These are phyloP conservation scores for Hypoxylon sp. DNA, from an alignment of 2,329 filamentous ascomycete species.

Conservation along the genomic window DNA sequence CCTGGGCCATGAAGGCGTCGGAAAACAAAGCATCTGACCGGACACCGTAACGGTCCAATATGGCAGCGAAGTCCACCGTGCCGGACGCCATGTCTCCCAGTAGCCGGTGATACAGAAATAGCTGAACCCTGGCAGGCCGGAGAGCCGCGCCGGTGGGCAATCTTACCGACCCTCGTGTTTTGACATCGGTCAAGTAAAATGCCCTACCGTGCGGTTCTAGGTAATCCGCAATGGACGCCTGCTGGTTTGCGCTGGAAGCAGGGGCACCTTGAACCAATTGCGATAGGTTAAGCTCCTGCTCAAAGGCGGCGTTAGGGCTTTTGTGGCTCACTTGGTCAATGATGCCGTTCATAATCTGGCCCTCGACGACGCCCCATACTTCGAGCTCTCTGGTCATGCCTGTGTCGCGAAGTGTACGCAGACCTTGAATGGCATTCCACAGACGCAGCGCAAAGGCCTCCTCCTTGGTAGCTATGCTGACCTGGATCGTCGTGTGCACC, in stretches of 20 bases:
- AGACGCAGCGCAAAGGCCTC: conserved; percentile 83
- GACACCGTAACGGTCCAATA: conserved; percentile 77
- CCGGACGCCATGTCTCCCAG: conserved; percentile 78
- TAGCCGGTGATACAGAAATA: conserved; percentile 89
- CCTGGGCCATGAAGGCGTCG: conserved; percentile 78
- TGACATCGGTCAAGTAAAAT: conserved; percentile 86
- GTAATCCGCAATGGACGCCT: conserved; percentile 53
- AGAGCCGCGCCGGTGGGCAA: conserved; percentile 71
- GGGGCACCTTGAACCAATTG: conserved; percentile 45
- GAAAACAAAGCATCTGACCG: conserved; percentile 73
- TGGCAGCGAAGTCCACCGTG: conserved; percentile 70
- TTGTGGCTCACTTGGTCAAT: conserved; percentile 85
- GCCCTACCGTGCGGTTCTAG: conserved; percentile 47
- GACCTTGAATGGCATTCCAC: conserved; percentile 90
- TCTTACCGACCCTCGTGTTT: conserved; percentile 74
- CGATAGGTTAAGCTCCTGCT: conserved; percentile 62
- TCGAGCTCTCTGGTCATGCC: conserved; percentile 80
- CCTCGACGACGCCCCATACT: conserved; percentile 85
- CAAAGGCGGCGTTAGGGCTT: conserved; percentile 76
- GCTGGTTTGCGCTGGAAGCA: conserved; percentile 36
- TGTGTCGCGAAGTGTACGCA: conserved; percentile 74
- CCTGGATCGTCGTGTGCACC: conserved; percentile 77
- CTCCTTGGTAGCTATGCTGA: conserved; percentile 77
- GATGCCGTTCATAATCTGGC: conserved; percentile 84
- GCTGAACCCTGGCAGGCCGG: conserved; percentile 81